phyloP scores from a whole-genome alignment of 2,329 filamentous ascomycete species.

The Fusarium coicis region DNA sequence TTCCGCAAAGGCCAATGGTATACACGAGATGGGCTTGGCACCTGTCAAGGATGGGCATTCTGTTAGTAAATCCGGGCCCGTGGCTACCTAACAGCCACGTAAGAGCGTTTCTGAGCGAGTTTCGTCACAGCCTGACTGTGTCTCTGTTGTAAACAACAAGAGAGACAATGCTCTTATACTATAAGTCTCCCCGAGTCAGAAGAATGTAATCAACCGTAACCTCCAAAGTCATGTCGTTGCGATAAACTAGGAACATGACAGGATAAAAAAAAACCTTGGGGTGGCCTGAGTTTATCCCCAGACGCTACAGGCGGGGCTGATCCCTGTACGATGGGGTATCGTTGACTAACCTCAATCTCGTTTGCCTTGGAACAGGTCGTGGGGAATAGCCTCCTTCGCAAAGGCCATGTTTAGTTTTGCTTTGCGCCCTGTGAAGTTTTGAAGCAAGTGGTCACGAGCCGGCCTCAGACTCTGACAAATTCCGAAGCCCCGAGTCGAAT shows the following conservation, averaged over 20 bases:
- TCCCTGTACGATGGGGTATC: slow-evolving; percentile 23
- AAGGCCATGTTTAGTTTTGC: slow-evolving; percentile 25
- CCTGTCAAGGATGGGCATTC: slow-evolving; percentile 35
- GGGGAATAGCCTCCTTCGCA: slow-evolving; percentile 24
- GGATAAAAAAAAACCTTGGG: slow-evolving; percentile 24
- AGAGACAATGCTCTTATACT: not conserved
- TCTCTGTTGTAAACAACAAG: not conserved
- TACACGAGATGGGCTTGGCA: slow-evolving; percentile 29
- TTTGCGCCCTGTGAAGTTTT: slow-evolving; percentile 30
- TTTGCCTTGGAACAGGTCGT: slow-evolving; percentile 37
- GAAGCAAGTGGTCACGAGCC: slow-evolving; percentile 22
- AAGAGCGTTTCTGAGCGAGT: slow-evolving; percentile 31
- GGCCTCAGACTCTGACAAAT: slow-evolving; percentile 2
- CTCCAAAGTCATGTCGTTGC: slow-evolving; percentile 8
- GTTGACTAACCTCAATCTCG: slow-evolving; percentile 40
- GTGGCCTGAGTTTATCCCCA: slow-evolving; percentile 37
- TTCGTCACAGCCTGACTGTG: not conserved
- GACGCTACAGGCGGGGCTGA: slow-evolving; percentile 11
- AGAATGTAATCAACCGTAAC: slow-evolving; percentile 12
- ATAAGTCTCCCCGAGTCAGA: not conserved
- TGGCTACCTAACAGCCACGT: slow-evolving; percentile 42
- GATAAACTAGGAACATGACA: slow-evolving; percentile 18
- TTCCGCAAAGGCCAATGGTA: slow-evolving; percentile 19
- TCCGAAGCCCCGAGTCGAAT: not conserved
- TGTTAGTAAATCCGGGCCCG: slow-evolving; percentile 40